Base-by-base conservation (phyloP, 129 eudicot species). In the Logfia minima region DNA sequence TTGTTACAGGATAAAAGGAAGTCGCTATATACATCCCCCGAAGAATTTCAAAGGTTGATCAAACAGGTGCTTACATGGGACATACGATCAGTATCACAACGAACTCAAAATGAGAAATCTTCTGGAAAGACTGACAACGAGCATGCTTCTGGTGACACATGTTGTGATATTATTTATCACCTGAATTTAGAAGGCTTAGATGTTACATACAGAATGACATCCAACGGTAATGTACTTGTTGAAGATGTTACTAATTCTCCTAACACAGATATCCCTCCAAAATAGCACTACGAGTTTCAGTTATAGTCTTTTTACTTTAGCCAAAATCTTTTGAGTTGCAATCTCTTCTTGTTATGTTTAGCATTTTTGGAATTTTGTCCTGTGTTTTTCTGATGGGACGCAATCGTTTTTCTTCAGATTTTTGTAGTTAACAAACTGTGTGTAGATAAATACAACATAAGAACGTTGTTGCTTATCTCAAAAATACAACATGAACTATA, bases 51-150 rank as follows among this genome's bases (percentile, higher is more conserved):
- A 75, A 77, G 18, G 64, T 86, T 94, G 82, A 82, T 91, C 75
- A 77, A 77, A 75, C 97, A 94, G 72, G 97, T 94, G 81, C 97
- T 94, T 75, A 84, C 90, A 53, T 94, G 97, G 96, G 98, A 94
- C 80, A 94, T 94, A 79, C 77, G 98, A 52, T 94, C 97, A n/a
- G 72, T 92, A 74, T 91, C 97, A 26, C 98, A 94, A 82, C 70
- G 92, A 72, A 81, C 37, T 63, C 93, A 85, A 34, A 82, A 77
- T 13, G 86, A 92, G 29, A 83, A 79, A 81, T 63, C 76, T 21
- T 52, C 18, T 2, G 80, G 4, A 19, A 31, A 51, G 53, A 22
- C 23, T 52, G 81, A 70, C 14, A 63, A 7, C 0, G 81, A 81
- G 8, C 74, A 56, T 21, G 66, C 65, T 64, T 59, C 63, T 73